Conservation (phyloP, 352 stramenopile species). For the Pythium aphanidermatum region DNA sequence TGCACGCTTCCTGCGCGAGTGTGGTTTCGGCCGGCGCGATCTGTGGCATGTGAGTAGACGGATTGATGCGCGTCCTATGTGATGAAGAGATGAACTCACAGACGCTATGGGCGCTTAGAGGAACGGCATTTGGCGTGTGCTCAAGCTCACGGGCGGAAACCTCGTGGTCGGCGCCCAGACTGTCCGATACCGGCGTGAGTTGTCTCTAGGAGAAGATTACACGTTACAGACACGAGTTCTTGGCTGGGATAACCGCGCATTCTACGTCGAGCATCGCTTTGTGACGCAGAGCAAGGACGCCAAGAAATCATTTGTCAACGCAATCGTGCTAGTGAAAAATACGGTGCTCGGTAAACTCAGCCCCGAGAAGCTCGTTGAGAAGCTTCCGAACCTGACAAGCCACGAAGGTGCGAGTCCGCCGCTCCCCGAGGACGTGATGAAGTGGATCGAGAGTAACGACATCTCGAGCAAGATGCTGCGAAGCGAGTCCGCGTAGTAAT, state of each 20-base stretch:
- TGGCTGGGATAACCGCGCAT: constrained; percentile 75
- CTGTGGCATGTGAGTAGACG: constrained; percentile 67
- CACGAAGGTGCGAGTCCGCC: constrained; percentile 28
- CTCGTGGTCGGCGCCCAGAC: constrained; percentile 77
- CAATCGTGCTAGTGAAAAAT: constrained; percentile 88
- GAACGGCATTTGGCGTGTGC: constrained; percentile 70
- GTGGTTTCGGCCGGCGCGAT: constrained; percentile 66
- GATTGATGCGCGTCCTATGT: background rate
- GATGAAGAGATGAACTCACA: background rate
- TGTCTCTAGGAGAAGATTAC: constrained; percentile 64
- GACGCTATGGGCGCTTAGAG: constrained; percentile 7
- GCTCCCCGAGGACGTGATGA: constrained; percentile 44
- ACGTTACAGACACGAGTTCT: constrained; percentile 66
- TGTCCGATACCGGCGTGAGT: constrained; percentile 76
- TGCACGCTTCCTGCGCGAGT: constrained; percentile 78
- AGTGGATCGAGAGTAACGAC: constrained; percentile 75
- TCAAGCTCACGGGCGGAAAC: constrained; percentile 52
- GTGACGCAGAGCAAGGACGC: constrained; percentile 29
- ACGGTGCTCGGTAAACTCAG: constrained; percentile 58
- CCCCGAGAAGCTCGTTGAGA: constrained; percentile 56
- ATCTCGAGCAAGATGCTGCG: constrained; percentile 68
- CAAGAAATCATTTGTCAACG: constrained; percentile 58
- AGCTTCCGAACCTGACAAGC: constrained; percentile 28
- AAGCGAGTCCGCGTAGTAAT: constrained; percentile 8
- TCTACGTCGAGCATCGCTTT: constrained; percentile 86